Evolutionary conservation across 2,329 filamentous ascomycete genomes (phyloP).

Genomic region (Paramyrothecium sp.): DNA sequence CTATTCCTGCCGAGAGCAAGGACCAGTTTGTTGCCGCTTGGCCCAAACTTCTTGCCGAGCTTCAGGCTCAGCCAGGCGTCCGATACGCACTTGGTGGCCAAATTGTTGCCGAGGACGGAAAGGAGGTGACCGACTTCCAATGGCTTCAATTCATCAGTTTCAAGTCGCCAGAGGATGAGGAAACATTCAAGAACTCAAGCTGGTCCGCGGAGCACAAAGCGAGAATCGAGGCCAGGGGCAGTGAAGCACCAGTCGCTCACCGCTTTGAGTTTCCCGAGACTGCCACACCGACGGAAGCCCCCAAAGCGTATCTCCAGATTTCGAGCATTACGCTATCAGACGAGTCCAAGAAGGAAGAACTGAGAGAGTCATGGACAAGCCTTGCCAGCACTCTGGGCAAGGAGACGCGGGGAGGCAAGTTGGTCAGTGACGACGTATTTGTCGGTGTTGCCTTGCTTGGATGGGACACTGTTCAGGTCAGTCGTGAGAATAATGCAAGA

Average conservation of each 20-base stretch:
- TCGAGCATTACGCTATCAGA: constrained; percentile 6
- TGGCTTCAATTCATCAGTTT: constrained; percentile 5
- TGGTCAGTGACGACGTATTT: constrained; percentile 4
- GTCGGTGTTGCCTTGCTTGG: constrained; percentile 7
- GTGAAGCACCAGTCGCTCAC: not conserved
- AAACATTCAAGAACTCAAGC: constrained; percentile 1
- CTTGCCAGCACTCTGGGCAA: constrained; percentile 4
- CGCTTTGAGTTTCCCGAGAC: no score
- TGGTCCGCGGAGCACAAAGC: constrained; percentile 8
- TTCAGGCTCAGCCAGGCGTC: constrained; percentile 10
- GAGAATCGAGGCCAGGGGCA: not conserved
- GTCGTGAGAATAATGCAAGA: not conserved
- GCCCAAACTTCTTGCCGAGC: constrained; percentile 7
- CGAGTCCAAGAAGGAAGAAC: not conserved
- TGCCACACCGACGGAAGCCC: constrained; percentile 2
- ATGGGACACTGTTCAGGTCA: constrained; percentile 11
- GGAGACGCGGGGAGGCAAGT: constrained; percentile 6
- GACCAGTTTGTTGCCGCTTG: constrained; percentile 9
- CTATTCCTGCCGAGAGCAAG: constrained; percentile 9
- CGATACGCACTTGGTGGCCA: constrained; percentile 5
- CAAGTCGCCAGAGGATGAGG: not conserved
- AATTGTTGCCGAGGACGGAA: constrained; percentile 7
- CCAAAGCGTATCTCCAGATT: constrained; percentile 7
- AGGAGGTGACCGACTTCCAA: constrained; percentile 6
- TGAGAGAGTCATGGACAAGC: constrained; percentile 4